Percentiles rank a stretch among this genome's conserved stretches.
These are phyloP conservation scores for Entophlyctis helioformis DNA, from an alignment of 192 early-diverging fungal genomes.

Conservation along the genomic window DNA sequence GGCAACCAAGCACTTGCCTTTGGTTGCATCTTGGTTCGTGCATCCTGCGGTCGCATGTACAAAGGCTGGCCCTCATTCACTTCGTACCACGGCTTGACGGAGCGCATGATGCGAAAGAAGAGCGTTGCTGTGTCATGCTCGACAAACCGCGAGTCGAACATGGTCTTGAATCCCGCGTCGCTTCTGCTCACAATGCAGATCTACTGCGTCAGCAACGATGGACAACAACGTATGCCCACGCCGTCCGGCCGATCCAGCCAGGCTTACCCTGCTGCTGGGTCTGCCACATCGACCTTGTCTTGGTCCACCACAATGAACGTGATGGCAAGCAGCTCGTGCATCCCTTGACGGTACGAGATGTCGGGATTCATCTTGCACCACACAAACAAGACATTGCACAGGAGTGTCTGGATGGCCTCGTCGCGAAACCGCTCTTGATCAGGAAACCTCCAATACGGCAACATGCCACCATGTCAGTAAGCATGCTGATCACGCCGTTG, in stretches of 20 bases:
- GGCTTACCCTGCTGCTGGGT: no score
- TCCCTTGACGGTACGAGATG: conserved; percentile 93
- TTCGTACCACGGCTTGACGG: conserved; percentile 80
- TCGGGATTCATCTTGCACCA: conserved; percentile 80
- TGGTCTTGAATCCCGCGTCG: conserved; percentile 20
- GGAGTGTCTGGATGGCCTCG: conserved; percentile 44
- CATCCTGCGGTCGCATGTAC: no score
- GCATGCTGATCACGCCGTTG: no score
- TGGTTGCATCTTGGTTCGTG: no score
- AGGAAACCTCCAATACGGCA: conserved; percentile 56
- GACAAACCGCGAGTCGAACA: conserved; percentile 56
- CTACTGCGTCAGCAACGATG: background rate
- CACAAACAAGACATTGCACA: conserved; percentile 79
- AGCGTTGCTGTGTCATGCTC: conserved; percentile 81
- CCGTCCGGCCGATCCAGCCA: no score
- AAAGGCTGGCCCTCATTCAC: background rate
- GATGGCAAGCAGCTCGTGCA: conserved; percentile 91
- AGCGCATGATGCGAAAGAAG: conserved; percentile 72
- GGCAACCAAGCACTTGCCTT: no score
- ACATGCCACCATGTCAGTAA: no score
- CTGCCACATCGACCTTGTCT: conserved; percentile 39
- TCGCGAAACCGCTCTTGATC: conserved; percentile 71
- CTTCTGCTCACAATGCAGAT: no score
- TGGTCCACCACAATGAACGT: conserved; percentile 63
- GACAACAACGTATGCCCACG: no score